A percentile compares a stretch with the other conserved stretches of the same genome.
phyloP scores from a whole-genome alignment of 768 basidiomycete genomes.

The Lentinula guzmanii region DNA sequence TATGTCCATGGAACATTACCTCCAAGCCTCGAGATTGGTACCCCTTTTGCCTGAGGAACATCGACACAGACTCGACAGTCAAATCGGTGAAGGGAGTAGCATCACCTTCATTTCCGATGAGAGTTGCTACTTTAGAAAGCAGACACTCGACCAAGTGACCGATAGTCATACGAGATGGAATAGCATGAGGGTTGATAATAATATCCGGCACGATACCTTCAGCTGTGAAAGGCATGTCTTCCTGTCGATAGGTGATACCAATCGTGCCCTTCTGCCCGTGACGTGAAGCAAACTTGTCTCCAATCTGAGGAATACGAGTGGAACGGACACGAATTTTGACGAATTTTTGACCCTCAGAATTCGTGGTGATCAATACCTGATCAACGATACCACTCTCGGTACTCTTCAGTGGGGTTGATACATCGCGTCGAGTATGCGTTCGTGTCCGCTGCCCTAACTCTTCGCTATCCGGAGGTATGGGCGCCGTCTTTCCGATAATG shows the following conservation, averaged over 20 bases:
- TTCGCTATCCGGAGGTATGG: conserved; percentile 93
- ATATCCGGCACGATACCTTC: conserved; percentile 97
- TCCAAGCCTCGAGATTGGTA: conserved; percentile 98
- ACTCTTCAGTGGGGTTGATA: conserved; percentile 95
- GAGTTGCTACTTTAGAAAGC: conserved; percentile 91
- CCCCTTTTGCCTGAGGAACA: conserved; percentile 78
- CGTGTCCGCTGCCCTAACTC: conserved; percentile 96
- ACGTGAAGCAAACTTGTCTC: conserved; percentile 98
- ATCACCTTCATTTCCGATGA: conserved; percentile 96
- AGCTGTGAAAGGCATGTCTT: conserved; percentile 98
- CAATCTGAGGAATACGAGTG: conserved; percentile 94
- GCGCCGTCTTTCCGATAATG: conserved; percentile 98
- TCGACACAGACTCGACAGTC: conserved; percentile 98
- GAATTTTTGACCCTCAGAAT: conserved; percentile 93
- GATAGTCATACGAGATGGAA: conserved; percentile 99
- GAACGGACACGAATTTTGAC: conserved; percentile 97
- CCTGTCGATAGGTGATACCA: conserved; percentile 98
- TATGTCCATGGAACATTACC: conserved; percentile 98
- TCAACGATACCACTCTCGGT: conserved; percentile 98
- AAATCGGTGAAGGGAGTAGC: conserved; percentile 98
- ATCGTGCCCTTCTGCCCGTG: conserved; percentile 99
- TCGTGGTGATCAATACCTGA: conserved; percentile 95
- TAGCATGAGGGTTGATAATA: conserved; percentile 98
- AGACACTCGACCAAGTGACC: conserved; percentile 99
- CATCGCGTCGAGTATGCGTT: conserved; percentile 89